A percentile compares a stretch with the other conserved stretches of the same genome.
Evolutionary conservation across 2,329 filamentous ascomycete species (phyloP).

Genomic region (Stachybotrys chartarum): DNA sequence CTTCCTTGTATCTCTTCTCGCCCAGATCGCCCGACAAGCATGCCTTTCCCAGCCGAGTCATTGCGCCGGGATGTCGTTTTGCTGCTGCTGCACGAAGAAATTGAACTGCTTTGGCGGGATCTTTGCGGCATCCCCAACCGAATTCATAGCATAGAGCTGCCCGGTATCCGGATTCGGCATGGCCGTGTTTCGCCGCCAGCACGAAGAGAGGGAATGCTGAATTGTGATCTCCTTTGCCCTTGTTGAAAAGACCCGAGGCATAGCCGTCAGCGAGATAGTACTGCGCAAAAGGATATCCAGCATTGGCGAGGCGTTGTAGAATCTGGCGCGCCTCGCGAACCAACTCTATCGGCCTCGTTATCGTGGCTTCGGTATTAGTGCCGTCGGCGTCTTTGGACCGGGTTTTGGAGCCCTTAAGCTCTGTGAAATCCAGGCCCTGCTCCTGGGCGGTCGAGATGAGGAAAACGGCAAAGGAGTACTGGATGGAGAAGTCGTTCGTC

Average conservation of each 20-base stretch:
- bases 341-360: constrained; percentile 57
- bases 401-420: constrained; percentile 36
- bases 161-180: constrained; percentile 92
- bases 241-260: constrained; percentile 89
- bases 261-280: constrained; percentile 96
- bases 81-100: constrained; percentile 86
- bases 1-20: constrained; percentile 79
- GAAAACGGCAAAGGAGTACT: constrained; percentile 95
- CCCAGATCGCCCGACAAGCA: constrained; percentile 88
- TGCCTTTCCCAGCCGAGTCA: constrained; percentile 84
- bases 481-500: constrained; percentile 80
- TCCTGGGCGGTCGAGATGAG: constrained; percentile 86
- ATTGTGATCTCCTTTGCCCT: constrained; percentile 86
- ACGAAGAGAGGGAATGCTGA: constrained; percentile 89
- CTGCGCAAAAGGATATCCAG: constrained; percentile 91
- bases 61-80: constrained; percentile 91
- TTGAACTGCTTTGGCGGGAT: constrained; percentile 85
- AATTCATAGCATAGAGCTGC: constrained; percentile 95
- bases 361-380: constrained; percentile 36
- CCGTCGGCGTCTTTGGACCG: constrained; percentile 38
- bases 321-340: constrained; percentile 85
- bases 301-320: constrained; percentile 76
- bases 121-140: constrained; percentile 89
- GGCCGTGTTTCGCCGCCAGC: constrained; percentile 90
- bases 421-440: constrained; percentile 50